Percentiles rank a stretch among this genome's conserved stretches.
Conservation (phyloP, 1,284 basidiomycete species). For the Trichosporon inkin region DNA sequence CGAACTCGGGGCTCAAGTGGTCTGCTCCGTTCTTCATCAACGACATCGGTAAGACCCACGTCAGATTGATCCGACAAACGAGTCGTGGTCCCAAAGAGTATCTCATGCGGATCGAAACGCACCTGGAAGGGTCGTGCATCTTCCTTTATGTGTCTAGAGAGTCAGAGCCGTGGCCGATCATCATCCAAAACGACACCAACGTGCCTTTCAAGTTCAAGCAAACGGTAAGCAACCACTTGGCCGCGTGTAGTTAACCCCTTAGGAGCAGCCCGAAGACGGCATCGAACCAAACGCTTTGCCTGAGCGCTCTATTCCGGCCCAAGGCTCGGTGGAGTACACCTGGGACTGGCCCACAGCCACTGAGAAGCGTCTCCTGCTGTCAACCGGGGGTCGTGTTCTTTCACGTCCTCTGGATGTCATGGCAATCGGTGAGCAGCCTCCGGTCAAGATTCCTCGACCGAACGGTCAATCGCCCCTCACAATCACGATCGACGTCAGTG, state of each 20-base stretch:
- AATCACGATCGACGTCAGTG: constrained; percentile 88
- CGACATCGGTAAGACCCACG: constrained; percentile 80
- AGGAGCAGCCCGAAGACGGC: constrained; percentile 30
- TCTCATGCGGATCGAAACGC: constrained; percentile 75
- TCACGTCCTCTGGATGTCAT: constrained; percentile 83
- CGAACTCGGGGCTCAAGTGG: constrained; percentile 70
- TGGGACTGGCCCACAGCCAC: constrained; percentile 90
- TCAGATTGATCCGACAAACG: constrained; percentile 55
- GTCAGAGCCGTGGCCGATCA: constrained; percentile 76
- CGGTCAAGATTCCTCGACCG: constrained; percentile 66
- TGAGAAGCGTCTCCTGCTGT: constrained; percentile 75
- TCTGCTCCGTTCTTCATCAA: constrained; percentile 88
- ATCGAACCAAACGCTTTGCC: constrained; percentile 50
- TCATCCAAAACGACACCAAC: constrained; percentile 84
- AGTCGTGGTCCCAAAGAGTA: constrained; percentile 52
- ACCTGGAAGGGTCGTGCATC: constrained; percentile 82
- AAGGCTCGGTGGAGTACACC: constrained; percentile 59
- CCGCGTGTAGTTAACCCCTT: background rate
- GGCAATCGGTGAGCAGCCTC: constrained; percentile 90
- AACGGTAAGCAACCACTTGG: constrained; percentile 55
- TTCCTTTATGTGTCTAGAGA: constrained; percentile 74
- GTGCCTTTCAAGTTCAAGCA: constrained; percentile 70
- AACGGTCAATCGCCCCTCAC: constrained; percentile 55
- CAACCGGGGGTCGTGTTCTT: constrained; percentile 57
- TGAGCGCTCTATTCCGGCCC: constrained; percentile 27